These are phyloP conservation scores for Blastocystis sp. DNA, from an alignment of 352 stramenopile genomes.

Conservation along the genomic window DNA sequence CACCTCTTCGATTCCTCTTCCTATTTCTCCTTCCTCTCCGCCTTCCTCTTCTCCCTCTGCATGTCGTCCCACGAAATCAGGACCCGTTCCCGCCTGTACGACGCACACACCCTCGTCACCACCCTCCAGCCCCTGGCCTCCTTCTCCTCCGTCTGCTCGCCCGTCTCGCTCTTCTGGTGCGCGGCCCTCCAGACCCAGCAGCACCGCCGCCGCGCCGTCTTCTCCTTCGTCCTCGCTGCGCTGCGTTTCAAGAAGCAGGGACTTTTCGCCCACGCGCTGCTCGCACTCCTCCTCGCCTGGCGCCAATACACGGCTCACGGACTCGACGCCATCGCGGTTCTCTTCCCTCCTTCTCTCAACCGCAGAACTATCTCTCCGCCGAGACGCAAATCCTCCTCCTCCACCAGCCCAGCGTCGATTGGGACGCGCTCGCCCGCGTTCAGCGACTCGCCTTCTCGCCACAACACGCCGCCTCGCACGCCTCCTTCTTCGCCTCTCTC, in stretches of 20 bases:
- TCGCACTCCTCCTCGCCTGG: not conserved
- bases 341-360: not conserved
- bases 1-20: not conserved
- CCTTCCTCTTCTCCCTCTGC: not conserved
- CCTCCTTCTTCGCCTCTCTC: not conserved
- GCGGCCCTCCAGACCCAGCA: not conserved
- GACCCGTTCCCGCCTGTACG: not conserved
- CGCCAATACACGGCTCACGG: not conserved
- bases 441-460: not conserved
- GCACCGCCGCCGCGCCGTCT: not conserved
- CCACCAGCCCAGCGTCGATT: not conserved
- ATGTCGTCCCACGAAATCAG: not conserved
- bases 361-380: not conserved
- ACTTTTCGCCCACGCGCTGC: not conserved
- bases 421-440: not conserved
- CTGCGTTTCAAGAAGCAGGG: not conserved
- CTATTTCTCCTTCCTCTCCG: not conserved
- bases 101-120: not conserved
- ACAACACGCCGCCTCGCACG: not conserved
- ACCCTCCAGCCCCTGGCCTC: not conserved
- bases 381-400: not conserved
- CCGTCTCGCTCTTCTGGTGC: slow-evolving; percentile 9
- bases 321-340: not conserved
- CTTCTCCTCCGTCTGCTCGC: not conserved
- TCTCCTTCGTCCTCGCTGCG: slow-evolving; percentile 16